Conservation (phyloP, 495 filamentous ascomycete species). For the Neurospora tetrasperma region DNA sequence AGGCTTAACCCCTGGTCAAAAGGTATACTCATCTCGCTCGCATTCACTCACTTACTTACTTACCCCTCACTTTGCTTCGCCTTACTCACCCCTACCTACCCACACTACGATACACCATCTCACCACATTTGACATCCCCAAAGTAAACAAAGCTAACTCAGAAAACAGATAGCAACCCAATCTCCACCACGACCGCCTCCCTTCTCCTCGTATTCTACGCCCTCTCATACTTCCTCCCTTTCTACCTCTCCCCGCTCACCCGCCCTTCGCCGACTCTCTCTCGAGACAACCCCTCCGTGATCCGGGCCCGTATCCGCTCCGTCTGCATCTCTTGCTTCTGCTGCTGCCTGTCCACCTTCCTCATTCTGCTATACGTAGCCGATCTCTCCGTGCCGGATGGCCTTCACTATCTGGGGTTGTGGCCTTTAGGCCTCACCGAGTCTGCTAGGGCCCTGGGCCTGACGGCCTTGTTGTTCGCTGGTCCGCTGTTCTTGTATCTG, state of each 20-base stretch:
- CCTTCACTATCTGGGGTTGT: slow-evolving; percentile 61
- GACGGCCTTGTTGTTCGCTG: slow-evolving; percentile 70
- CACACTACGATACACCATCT: not conserved
- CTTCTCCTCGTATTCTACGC: slow-evolving; percentile 58
- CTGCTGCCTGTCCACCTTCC: slow-evolving; percentile 49
- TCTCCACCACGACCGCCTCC: slow-evolving; percentile 13
- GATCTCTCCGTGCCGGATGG: slow-evolving; percentile 34
- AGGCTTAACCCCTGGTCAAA: slow-evolving; percentile 24
- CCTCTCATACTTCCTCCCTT: slow-evolving; percentile 76
- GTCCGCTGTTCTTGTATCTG: slow-evolving; percentile 70
- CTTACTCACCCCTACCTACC: not conserved
- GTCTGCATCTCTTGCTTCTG: slow-evolving; percentile 61
- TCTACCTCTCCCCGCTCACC: slow-evolving; percentile 73
- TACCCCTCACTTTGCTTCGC: not conserved
- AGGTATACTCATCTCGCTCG: slow-evolving; percentile 1
- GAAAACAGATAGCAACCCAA: slow-evolving; percentile 4
- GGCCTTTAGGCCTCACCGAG: slow-evolving; percentile 57
- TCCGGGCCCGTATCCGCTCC: slow-evolving; percentile 71
- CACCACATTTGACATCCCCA: not conserved
- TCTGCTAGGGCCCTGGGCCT: slow-evolving; percentile 49
- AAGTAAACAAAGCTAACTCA: not conserved
- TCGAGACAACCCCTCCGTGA: slow-evolving; percentile 82
- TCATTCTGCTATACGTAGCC: slow-evolving; percentile 38
- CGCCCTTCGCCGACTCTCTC: slow-evolving; percentile 73
- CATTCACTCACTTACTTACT: not conserved